These are phyloP conservation scores for Metschnikowia koreensis DNA, from an alignment of 805 yeast species.

Conservation along the genomic window DNA sequence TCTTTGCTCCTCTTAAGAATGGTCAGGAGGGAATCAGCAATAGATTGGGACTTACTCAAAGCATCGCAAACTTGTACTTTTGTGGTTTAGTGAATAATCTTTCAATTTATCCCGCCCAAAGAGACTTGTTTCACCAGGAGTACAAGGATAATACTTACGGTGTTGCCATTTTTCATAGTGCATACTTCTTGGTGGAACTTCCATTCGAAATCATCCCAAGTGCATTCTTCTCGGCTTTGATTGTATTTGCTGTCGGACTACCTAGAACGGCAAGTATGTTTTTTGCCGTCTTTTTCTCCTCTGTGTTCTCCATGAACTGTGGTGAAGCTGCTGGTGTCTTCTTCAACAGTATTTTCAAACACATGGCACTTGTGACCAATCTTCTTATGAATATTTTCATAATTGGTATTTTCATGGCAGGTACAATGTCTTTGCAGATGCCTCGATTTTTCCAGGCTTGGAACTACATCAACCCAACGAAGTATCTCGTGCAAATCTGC, in stretches of 20 bases:
- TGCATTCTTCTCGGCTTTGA: slow-evolving; percentile 55
- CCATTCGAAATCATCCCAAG: slow-evolving; percentile 65
- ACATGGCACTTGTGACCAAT: slow-evolving; percentile 79
- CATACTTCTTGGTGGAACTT: slow-evolving; percentile 61
- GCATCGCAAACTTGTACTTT: slow-evolving; percentile 67
- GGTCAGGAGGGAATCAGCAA: slow-evolving; percentile 54
- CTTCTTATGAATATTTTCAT: slow-evolving; percentile 64
- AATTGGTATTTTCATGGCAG: slow-evolving; percentile 80
- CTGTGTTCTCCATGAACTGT: slow-evolving; percentile 57
- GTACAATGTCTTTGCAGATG: slow-evolving; percentile 77
- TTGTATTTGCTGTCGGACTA: slow-evolving; percentile 70
- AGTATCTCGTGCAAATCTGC: slow-evolving; percentile 62
- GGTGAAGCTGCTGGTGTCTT: slow-evolving; percentile 86
- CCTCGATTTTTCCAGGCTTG: slow-evolving; percentile 64
- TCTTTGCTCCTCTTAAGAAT: slow-evolving; percentile 47
- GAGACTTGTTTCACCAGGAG: slow-evolving; percentile 76
- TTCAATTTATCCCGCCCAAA: slow-evolving; percentile 70
- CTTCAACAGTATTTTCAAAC: slow-evolving; percentile 68
- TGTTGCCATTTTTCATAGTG: slow-evolving; percentile 56
- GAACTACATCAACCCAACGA: slow-evolving; percentile 76
- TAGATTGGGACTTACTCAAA: slow-evolving; percentile 75
- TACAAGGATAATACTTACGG: slow-evolving; percentile 71
- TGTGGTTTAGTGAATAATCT: slow-evolving; percentile 79
- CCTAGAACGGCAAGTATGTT: slow-evolving; percentile 67
- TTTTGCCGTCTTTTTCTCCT: slow-evolving; percentile 58